Evolutionary conservation across 805 yeast genomes (phyloP), one percentile per base, ranked within the genome.

Genomic region (Saccharomycopsis amapae): DNA sequence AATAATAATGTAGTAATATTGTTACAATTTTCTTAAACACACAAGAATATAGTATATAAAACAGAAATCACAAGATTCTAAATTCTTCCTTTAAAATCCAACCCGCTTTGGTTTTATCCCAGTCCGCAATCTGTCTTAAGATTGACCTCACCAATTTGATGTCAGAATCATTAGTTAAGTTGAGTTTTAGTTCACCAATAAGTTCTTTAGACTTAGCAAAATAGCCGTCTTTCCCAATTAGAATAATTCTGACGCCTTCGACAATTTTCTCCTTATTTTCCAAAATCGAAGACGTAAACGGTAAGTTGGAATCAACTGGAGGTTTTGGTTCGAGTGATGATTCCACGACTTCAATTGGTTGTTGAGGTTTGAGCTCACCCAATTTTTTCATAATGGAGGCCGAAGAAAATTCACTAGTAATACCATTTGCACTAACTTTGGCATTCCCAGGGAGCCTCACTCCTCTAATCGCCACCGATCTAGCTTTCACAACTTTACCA

Each of bases 71-170:
- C n/a, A n/a, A n/a, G n/a, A n/a, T n/a, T n/a, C n/a, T n/a, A 52
- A 71, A 76, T 49, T 78, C 87, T 1, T 68, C 69, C 52, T 79
- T 77, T 28, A 86, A 63, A 1, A 57, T 58, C 96, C 96, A 86
- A 0, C 81, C 82, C 45, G 73, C 72, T 33, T 61, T 63, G 1
- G 46, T 55, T n/a, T 64, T 62, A 52, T 80, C 76, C 88, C 95
- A 88, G 1, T 56, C 62, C 2, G 93, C 84, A 18, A 85, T 74
- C 34, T 76, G 71, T 39, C 76, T 73, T 43, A 88, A 61, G 73
- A 88, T 71, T 0, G 86, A 79, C 35, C 96, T 66, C 3, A 85
- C 68, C 44, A 75, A 65, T 4, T 79, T 66, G 25, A 84, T 75
- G 19, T 79, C 81, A 40, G 51, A 42, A 5, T 43, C 72, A 70